Evolutionary conservation across 1,139 yeast genomes (phyloP), one percentile per base, ranked within the genome.

Genomic region (Hansenula lynferdii): DNA sequence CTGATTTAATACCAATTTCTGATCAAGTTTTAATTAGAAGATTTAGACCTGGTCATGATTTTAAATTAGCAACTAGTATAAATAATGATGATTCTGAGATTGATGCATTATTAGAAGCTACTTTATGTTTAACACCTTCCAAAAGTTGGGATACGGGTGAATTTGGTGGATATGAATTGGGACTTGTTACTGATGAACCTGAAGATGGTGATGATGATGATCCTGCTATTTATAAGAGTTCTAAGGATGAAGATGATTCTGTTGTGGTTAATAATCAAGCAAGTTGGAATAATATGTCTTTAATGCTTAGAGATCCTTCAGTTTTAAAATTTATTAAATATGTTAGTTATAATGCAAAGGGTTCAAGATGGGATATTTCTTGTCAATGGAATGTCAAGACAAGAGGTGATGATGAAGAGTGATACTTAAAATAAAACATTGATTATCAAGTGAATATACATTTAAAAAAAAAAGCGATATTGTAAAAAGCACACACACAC

Each of bases 31-130:
- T 89, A 30, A 73, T 84, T 3, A 75, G 99, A 56, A 69, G 97
- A 47, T 94, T 94, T 64, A 75, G 98, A 51, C 98, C 97, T 0
- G 98, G 97, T 2, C 80, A 78, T 28, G 99, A 94, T 60, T 94
- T 86, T 60, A 90, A 92, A 5, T 68, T 94, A 36, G 98, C 98
- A 1, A 86, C 97, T 0, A 75, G 85, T 10, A 69, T 81, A 6
- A 65, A 69, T 32, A 62, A 70, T 17, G 54, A 55, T 14, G 53
- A 52, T 14, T 47, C 57, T 38, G 52, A 36, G 4, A 9, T 62
- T 4, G 67, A 62, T 31, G 63, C 65, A 6, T 51, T 64, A 2
- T 42, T 67, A 14, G 72, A 67, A 45, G 94, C 90, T 4, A 85
- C 95, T 0, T 60, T 89, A 40, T 77, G 80, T 39, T 59, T 87